A percentile compares a stretch with the other conserved stretches of the same genome.
These are phyloP conservation scores for Melampsora abietis-canadensis DNA, from an alignment of 1,284 basidiomycete species.

Conservation along the genomic window DNA sequence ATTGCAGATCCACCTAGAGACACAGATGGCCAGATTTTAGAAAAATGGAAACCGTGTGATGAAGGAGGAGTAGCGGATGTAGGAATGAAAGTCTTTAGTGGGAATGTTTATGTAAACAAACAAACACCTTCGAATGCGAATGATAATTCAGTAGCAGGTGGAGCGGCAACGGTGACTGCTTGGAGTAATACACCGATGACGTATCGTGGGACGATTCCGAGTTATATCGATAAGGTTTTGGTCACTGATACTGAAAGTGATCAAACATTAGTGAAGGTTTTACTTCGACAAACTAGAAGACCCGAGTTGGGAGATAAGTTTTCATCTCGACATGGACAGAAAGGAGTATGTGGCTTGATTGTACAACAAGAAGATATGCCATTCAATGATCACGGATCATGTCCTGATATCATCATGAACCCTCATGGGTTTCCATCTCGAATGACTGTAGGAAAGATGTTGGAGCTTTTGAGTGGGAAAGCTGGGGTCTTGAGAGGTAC, in stretches of 20 bases:
- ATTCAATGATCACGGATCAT: constrained; percentile 95
- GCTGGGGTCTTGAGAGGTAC: constrained; percentile 78
- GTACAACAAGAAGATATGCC: constrained; percentile 99
- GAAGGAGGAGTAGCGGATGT: constrained; percentile 89
- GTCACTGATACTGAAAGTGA: constrained; percentile 90
- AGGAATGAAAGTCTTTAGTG: constrained; percentile 86
- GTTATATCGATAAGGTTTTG: constrained; percentile 96
- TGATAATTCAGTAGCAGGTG: constrained; percentile 59
- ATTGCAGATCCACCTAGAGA: constrained; percentile 85
- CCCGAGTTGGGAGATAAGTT: constrained; percentile 99
- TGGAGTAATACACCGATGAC: constrained; percentile 86
- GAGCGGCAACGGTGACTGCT: constrained; percentile 55
- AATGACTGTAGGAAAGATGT: constrained; percentile 99
- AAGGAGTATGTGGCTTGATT: constrained; percentile 96
- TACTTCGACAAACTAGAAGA: constrained; percentile 91
- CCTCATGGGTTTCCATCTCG: constrained; percentile 99
- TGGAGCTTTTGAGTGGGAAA: constrained; percentile 95
- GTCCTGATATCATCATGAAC: constrained; percentile 97
- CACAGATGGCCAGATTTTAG: constrained; percentile 66
- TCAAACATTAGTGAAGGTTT: constrained; percentile 96
- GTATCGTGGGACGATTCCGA: constrained; percentile 80
- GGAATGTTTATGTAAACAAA: constrained; percentile 94
- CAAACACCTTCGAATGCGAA: constrained; percentile 88
- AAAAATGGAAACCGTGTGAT: constrained; percentile 86
- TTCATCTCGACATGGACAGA: constrained; percentile 95